Conservation (phyloP, 2,329 filamentous ascomycete species). For the Diaporthe citrichinensis region DNA sequence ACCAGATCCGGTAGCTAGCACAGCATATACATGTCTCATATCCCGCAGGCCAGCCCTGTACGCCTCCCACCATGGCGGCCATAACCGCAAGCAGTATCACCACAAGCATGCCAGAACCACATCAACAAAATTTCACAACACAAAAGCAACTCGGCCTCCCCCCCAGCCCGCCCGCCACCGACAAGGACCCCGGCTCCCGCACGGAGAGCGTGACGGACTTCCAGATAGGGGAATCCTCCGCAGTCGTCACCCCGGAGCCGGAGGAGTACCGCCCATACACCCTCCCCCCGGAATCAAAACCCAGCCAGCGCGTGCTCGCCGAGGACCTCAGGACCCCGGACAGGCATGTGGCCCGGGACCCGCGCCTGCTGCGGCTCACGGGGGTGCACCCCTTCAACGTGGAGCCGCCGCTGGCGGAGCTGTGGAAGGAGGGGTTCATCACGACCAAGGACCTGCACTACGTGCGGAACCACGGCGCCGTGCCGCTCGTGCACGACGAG, state of each 20-base stretch:
- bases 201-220: conserved; percentile 48
- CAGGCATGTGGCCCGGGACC: conserved; percentile 82
- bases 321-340: conserved; percentile 89
- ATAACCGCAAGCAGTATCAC: not conserved
- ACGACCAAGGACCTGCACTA: conserved; percentile 92
- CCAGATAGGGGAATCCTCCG: conserved; percentile 41
- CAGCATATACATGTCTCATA: conserved; percentile 16
- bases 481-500: conserved; percentile 80
- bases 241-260: conserved; percentile 20
- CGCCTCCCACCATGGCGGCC: conserved; percentile 18
- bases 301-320: conserved; percentile 74
- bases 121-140: conserved; percentile 20
- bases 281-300: conserved; percentile 72
- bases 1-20: conserved; percentile 8
- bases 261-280: conserved; percentile 61
- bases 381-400: conserved; percentile 93
- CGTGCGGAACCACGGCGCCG: conserved; percentile 89
- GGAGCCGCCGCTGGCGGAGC: conserved; percentile 83
- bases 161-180: conserved; percentile 57
- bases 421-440: conserved; percentile 86
- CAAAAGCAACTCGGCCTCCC: conserved; percentile 48
- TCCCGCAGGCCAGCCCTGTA: not conserved
- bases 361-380: conserved; percentile 86
- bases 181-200: conserved; percentile 54
- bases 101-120: not conserved